These are phyloP conservation scores for Warburgia ugandensis DNA, from an alignment of 164 flowering plant genomes.

Conservation along the genomic window DNA sequence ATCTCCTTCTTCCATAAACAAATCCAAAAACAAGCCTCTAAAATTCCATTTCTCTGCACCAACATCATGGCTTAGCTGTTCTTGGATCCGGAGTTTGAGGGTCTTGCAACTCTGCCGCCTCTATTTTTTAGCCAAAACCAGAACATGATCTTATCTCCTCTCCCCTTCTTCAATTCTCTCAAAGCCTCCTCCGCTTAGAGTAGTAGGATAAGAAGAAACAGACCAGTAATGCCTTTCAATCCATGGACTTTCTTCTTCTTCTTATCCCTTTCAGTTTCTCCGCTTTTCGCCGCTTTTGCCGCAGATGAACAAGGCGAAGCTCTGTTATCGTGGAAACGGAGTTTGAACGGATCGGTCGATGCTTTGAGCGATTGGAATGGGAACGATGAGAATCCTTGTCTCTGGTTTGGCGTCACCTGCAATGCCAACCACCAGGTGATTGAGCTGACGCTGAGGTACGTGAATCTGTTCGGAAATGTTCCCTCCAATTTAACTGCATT, in stretches of 20 bases:
- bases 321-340: constrained; percentile 67
- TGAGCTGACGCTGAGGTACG: constrained; percentile 43
- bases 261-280: constrained; percentile 28
- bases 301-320: constrained; percentile 70
- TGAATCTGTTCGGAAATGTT: constrained; percentile 58
- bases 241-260: constrained; percentile 21
- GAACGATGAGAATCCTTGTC: constrained; percentile 59
- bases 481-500: constrained; percentile 70
- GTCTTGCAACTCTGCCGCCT: constrained; percentile 48
- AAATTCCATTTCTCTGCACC: constrained; percentile 47
- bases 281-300: constrained; percentile 29
- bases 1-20: constrained; percentile 31
- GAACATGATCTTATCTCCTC: constrained; percentile 78
- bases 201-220: constrained; percentile 17
- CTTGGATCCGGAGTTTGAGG: constrained; percentile 77
- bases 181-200: constrained; percentile 46
- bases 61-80: constrained; percentile 48
- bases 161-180: constrained; percentile 52
- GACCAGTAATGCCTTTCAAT: constrained; percentile 20
- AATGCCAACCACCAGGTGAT: constrained; percentile 38
- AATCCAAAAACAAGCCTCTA: constrained; percentile 32
- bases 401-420: constrained; percentile 74
- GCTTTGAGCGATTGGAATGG: constrained; percentile 55
- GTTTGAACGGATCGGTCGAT: constrained; percentile 43
- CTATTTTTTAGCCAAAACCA: constrained; percentile 35